These are phyloP conservation scores for Tolypocladium nubicola DNA, from an alignment of 2,329 filamentous ascomycete genomes.

Conservation along the genomic window DNA sequence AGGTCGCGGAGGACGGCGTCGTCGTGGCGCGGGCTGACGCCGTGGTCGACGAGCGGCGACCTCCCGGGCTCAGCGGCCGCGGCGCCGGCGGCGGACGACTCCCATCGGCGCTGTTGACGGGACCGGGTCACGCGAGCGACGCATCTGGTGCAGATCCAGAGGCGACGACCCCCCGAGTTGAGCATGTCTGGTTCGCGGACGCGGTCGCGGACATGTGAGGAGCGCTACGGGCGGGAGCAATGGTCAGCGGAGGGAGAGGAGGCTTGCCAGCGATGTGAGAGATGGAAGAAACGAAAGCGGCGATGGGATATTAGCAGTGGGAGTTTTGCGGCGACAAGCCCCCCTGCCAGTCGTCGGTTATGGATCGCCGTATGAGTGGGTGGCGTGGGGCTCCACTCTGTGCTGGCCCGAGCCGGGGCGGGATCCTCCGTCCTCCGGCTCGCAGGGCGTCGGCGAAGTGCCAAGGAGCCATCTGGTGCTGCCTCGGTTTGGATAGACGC, in stretches of 20 bases:
- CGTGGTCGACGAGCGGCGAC: constrained; percentile 15
- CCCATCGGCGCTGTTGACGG: constrained; percentile 25
- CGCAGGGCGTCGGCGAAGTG: not conserved
- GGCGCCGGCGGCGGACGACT: constrained; percentile 27
- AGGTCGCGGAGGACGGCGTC: constrained; percentile 67
- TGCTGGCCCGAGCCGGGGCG: constrained; percentile 10
- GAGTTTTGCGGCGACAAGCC: not conserved
- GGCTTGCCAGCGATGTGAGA: not conserved
- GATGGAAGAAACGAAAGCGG: not conserved
- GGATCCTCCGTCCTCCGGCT: constrained; percentile 16
- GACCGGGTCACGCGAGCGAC: constrained; percentile 29
- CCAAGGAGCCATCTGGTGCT: not conserved
- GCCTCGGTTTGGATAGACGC: not conserved
- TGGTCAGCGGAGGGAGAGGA: no score
- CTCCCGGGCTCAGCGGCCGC: constrained; percentile 6
- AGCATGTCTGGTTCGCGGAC: constrained; percentile 14
- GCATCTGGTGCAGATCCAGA: constrained; percentile 56
- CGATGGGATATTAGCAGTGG: not conserved
- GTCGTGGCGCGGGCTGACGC: constrained; percentile 42
- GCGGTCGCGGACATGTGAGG: not conserved
- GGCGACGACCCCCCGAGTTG: constrained; percentile 21
- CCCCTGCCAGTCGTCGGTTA: not conserved
- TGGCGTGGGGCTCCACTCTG: not conserved
- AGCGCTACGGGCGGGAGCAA: not conserved
- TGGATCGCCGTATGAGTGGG: not conserved